Percentiles rank a stretch among this genome's conserved stretches.
phyloP scores from a whole-genome alignment of 345 rosid genomes.

The Jatropha curcas region DNA sequence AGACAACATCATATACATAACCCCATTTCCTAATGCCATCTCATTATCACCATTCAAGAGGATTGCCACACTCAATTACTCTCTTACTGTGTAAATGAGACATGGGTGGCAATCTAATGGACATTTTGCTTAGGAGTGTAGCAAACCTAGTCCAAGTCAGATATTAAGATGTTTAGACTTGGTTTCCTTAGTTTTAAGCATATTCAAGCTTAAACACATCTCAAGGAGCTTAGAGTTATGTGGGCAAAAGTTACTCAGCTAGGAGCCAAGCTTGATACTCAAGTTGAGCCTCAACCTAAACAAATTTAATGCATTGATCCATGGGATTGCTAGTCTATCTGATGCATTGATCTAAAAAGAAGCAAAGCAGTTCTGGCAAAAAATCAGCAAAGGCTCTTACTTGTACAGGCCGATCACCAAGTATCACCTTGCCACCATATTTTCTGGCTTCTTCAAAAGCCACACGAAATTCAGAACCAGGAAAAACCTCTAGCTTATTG shows the following conservation, averaged over 20 bases:
- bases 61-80: background rate
- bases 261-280: background rate
- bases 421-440: slow-evolving; percentile 75
- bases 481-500: slow-evolving; percentile 73
- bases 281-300: background rate
- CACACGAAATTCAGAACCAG: slow-evolving; percentile 93
- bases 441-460: slow-evolving; percentile 88
- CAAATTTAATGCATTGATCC: background rate
- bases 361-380: background rate
- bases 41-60: background rate
- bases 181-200: background rate
- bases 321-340: background rate
- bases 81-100: background rate
- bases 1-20: background rate
- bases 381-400: slow-evolving; percentile 36
- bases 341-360: background rate
- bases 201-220: background rate
- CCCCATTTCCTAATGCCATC: background rate
- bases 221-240: background rate
- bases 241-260: background rate
- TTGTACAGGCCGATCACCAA: slow-evolving; percentile 97
- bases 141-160: background rate
- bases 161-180: background rate
- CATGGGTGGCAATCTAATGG: background rate
- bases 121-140: background rate